Base-by-base conservation (phyloP, 164 flowering plant genomes). In the Kingdonia uniflora region DNA sequence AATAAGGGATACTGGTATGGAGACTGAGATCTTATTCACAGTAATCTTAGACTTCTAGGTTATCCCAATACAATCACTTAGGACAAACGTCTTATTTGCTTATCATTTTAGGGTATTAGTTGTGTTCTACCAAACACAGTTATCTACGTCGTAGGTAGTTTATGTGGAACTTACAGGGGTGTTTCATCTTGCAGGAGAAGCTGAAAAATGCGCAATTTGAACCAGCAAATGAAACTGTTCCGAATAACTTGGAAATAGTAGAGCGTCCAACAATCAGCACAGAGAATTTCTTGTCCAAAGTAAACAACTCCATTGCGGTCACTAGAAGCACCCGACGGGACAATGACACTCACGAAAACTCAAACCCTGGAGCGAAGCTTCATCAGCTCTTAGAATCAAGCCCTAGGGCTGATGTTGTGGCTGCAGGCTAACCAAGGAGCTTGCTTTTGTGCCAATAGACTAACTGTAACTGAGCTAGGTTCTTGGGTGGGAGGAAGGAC, bases 371-470 rank as follows among this genome's bases (percentile, higher is more conserved):
- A 13, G 51, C 83, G 7, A 88, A 85, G 73, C 80, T 87, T 43
- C 95, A 73, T 60, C 98, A 88, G 55, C 91, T 92, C 46, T 57
- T 92, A 58, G 82, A 73, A 44, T 41, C 85, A n/a, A 92, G 74
- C 42, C 77, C 88, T 1, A 64, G 95, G 55, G 54, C 90, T 0
- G 87, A 87, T 65, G 82, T 88, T 8, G 89, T 88, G n/a, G 91
- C 80, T 35, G 95, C 96, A 54, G 73, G 96, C 71, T 91, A 68
- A 83, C 15, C 19, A 58, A 80, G 61, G 50, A 64, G 58, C 61
- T 72, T 69, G 43, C 44, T 38, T 50, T 67, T 13, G 10, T 14
- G 57, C 76, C 63, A 60, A 69, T 68, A 65, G 63, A 65, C 81
- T 81, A 71, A 78, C 79, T 59, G 52, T 55, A 55, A 44, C 48